Percentiles rank a stretch among this genome's conserved stretches.
Conservation (phyloP, 495 filamentous ascomycete genomes). For the Jackrogersella minutella region DNA sequence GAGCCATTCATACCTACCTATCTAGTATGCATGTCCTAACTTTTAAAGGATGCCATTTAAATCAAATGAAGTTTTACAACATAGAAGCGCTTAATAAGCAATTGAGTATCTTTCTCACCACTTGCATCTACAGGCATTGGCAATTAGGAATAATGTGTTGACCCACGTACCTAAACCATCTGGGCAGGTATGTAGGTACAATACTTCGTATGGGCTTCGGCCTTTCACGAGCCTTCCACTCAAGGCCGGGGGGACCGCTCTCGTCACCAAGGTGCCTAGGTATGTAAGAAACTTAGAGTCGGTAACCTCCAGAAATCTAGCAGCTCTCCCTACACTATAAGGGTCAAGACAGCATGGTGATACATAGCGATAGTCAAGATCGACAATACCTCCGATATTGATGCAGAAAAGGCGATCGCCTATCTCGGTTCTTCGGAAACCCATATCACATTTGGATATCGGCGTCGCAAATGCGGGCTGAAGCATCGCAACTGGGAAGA, state of each 20-base stretch:
- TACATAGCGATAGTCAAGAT: slow-evolving; percentile 54
- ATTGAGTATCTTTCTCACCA: no score
- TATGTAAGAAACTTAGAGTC: slow-evolving; percentile 33
- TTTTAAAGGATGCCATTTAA: no score
- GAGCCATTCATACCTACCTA: no score
- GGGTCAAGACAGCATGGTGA: slow-evolving; percentile 44
- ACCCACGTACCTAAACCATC: slow-evolving; percentile 33
- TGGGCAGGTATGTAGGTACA: no score
- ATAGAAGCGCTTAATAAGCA: no score
- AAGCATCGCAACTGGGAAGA: slow-evolving; percentile 28
- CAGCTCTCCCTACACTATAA: slow-evolving; percentile 43
- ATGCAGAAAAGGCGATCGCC: slow-evolving; percentile 40
- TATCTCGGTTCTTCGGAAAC: slow-evolving; percentile 38
- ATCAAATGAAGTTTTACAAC: no score
- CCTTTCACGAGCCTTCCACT: slow-evolving; percentile 47
- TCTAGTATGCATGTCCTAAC: no score
- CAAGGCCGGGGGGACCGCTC: slow-evolving; percentile 48
- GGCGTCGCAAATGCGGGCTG: slow-evolving; percentile 60
- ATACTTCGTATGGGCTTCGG: slow-evolving; percentile 54
- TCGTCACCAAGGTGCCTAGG: slow-evolving; percentile 55
- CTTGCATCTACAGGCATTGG: no score
- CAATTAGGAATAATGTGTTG: neutral
- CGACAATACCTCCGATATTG: slow-evolving; percentile 49
- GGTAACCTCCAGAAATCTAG: slow-evolving; percentile 37
- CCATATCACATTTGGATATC: slow-evolving; percentile 53